Evolutionary conservation across 768 basidiomycete genomes (phyloP).

Genomic region (Tephrocybe rancida): DNA sequence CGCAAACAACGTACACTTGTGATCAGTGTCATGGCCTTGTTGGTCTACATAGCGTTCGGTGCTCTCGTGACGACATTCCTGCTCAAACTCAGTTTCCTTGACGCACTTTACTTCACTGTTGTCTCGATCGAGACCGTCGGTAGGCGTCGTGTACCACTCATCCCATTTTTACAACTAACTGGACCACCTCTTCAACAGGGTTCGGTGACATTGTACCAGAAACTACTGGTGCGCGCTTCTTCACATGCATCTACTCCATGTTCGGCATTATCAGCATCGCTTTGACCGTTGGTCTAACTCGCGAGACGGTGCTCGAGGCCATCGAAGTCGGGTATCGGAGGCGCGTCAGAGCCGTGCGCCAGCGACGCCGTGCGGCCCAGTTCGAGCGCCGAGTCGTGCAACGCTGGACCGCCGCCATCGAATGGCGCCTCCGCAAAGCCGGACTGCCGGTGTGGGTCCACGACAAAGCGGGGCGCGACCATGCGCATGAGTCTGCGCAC

Average conservation of each 20-base stretch:
- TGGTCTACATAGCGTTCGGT: conserved; percentile 76
- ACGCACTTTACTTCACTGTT: conserved; percentile 79
- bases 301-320: conserved; percentile 75
- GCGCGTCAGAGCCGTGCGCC: conserved; percentile 50
- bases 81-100: conserved; percentile 60
- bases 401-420: conserved; percentile 65
- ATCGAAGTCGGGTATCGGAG: conserved; percentile 66
- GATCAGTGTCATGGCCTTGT: conserved; percentile 73
- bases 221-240: conserved; percentile 54
- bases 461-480: conserved; percentile 23
- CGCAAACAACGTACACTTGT: conserved; percentile 79
- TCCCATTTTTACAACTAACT: neutral
- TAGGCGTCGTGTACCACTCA: conserved; percentile 19
- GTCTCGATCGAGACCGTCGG: conserved; percentile 73
- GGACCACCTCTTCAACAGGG: conserved; percentile 35
- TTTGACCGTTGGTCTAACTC: conserved; percentile 62
- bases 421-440: conserved; percentile 57
- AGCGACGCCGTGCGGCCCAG: conserved; percentile 42
- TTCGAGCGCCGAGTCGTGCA: conserved; percentile 45
- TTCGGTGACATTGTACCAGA: conserved; percentile 76
- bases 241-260: conserved; percentile 57
- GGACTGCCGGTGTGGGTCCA: conserved; percentile 57
- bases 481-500: conserved; percentile 4
- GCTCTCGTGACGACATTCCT: conserved; percentile 59
- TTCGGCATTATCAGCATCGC: conserved; percentile 67